These are phyloP conservation scores for Cladosporium sp. DNA, from an alignment of 2,329 filamentous ascomycete genomes.

Conservation along the genomic window DNA sequence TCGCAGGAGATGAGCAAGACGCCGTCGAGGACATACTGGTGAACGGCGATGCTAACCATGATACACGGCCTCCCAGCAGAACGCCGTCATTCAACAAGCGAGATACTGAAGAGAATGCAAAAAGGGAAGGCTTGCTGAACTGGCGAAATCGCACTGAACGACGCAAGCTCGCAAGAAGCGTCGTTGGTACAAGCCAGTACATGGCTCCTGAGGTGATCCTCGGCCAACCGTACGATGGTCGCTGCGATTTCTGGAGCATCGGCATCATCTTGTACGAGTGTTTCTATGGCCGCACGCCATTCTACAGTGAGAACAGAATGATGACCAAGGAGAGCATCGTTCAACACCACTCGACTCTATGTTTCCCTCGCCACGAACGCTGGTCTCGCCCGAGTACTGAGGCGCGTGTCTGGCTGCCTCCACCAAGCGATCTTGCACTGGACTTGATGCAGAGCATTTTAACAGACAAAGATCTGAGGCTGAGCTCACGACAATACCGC, in stretches of 20 bases:
- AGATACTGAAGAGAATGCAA: conserved; percentile 23
- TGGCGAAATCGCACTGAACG: conserved; percentile 49
- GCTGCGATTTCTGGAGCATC: conserved; percentile 97
- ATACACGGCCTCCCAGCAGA: conserved; percentile 8
- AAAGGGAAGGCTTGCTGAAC: conserved; percentile 34
- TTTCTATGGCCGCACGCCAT: conserved; percentile 86
- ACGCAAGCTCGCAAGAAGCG: conserved; percentile 71
- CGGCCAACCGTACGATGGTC: conserved; percentile 78
- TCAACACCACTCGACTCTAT: conserved; percentile 64
- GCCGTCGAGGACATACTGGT: conserved; percentile 43
- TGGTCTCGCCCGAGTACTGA: conserved; percentile 45
- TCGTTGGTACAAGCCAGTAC: conserved; percentile 95
- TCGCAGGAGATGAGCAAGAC: conserved; percentile 72
- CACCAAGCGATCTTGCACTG: conserved; percentile 66
- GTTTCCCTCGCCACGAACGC: conserved; percentile 59
- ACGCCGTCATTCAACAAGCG: conserved; percentile 15
- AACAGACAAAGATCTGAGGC: conserved; percentile 66
- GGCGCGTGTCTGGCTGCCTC: conserved; percentile 32
- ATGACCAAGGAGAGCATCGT: conserved; percentile 84
- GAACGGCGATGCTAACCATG: conserved; percentile 13
- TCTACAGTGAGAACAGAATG: conserved; percentile 74
- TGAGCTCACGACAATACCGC: conserved; percentile 73
- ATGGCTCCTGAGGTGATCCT: conserved; percentile 94
- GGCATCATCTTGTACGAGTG: conserved; percentile 94
- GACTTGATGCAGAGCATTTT: conserved; percentile 72